Evolutionary conservation across 2,329 filamentous ascomycete genomes (phyloP).

Genomic region (Gaeumannomyces sp.): DNA sequence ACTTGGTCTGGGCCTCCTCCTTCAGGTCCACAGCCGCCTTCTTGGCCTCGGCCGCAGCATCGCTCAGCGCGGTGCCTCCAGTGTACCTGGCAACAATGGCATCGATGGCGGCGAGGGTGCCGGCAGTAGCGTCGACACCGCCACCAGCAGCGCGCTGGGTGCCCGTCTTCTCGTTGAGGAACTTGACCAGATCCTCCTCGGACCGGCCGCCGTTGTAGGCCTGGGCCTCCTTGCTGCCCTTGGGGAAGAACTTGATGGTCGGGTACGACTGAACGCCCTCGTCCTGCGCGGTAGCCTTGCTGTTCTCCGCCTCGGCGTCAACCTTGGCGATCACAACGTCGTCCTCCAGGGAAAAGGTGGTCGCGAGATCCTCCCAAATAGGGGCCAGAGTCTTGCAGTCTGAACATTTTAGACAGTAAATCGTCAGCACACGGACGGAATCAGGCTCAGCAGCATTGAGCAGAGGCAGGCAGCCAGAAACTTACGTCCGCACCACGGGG

Average conservation of each 20-base stretch:
- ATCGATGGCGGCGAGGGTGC: constrained; percentile 77
- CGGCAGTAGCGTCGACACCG: constrained; percentile 69
- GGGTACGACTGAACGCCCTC: constrained; percentile 83
- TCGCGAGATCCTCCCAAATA: constrained; percentile 79
- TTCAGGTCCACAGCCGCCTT: constrained; percentile 62
- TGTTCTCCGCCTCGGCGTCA: constrained; percentile 82
- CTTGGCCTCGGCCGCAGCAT: constrained; percentile 65
- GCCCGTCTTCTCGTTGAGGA: constrained; percentile 82
- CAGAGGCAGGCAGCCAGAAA: constrained; percentile 23
- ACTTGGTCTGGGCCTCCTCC: constrained; percentile 61
- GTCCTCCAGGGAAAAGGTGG: constrained; percentile 68
- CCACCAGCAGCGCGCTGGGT: constrained; percentile 81
- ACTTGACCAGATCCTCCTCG: constrained; percentile 70
- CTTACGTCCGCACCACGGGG: constrained; percentile 97
- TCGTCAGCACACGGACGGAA: neutral
- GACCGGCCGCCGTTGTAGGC: constrained; percentile 69
- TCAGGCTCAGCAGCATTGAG: neutral
- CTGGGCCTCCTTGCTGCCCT: constrained; percentile 66
- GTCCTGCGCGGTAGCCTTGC: constrained; percentile 69
- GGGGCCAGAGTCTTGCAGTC: constrained; percentile 97
- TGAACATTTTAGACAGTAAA: constrained; percentile 29
- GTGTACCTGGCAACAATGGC: constrained; percentile 67
- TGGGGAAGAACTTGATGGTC: constrained; percentile 96
- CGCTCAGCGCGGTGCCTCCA: constrained; percentile 53
- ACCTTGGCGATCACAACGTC: constrained; percentile 88